Conservation (phyloP, 1,139 yeast species). For the Taiozyma onychis region DNA sequence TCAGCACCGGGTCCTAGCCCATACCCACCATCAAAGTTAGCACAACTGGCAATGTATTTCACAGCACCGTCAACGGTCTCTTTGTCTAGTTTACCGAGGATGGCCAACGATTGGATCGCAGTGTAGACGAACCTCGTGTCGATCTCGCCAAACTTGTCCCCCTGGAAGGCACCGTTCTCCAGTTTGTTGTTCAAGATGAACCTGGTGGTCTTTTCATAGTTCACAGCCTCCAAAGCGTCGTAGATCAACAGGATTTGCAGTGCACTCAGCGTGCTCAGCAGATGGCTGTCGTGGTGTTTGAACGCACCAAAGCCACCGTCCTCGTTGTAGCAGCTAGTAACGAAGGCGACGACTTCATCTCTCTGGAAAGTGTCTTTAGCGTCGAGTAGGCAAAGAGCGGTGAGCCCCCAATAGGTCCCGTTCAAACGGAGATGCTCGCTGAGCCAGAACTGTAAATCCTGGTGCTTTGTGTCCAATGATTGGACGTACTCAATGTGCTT, state of each 20-base stretch:
- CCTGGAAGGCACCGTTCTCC: conserved; percentile 76
- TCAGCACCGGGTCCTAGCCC: conserved; percentile 95
- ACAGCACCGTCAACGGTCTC: conserved; percentile 62
- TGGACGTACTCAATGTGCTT: conserved; percentile 51
- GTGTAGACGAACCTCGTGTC: conserved; percentile 89
- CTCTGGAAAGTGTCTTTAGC: conserved; percentile 52
- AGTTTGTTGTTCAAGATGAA: conserved; percentile 59
- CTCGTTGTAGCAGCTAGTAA: conserved; percentile 60
- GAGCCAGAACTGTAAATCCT: conserved; percentile 78
- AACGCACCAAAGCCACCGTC: conserved; percentile 83
- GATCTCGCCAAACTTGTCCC: conserved; percentile 86
- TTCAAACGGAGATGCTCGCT: conserved; percentile 86
- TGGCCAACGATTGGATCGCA: conserved; percentile 67
- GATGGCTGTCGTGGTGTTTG: conserved; percentile 85
- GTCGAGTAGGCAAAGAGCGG: conserved; percentile 62
- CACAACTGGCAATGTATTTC: conserved; percentile 60
- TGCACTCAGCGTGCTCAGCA: conserved; percentile 83
- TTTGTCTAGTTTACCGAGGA: conserved; percentile 58
- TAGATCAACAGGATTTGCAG: conserved; percentile 71
- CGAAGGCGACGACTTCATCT: conserved; percentile 59
- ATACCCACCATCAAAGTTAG: conserved; percentile 93
- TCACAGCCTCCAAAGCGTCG: conserved; percentile 45
- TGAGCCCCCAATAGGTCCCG: conserved; percentile 94
- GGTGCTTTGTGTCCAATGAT: conserved; percentile 42
- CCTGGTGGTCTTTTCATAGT: conserved; percentile 32